phyloP scores from a whole-genome alignment of 495 filamentous ascomycete species.

The Annulohypoxylon nitens region DNA sequence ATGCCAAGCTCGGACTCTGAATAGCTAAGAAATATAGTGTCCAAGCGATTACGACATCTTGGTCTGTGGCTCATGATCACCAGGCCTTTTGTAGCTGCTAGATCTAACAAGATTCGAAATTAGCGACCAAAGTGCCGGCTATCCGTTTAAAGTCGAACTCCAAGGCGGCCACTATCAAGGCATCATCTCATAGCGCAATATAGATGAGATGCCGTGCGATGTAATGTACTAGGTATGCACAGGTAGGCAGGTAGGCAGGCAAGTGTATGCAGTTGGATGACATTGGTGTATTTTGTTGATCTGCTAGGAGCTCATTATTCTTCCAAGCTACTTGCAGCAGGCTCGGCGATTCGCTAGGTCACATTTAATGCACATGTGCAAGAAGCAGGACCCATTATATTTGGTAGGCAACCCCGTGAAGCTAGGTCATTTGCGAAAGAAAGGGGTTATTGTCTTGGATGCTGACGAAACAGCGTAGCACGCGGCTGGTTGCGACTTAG shows the following conservation, averaged over 20 bases:
- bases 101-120: slow-evolving; percentile 2
- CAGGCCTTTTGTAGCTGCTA: slow-evolving; percentile 7
- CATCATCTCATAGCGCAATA: slow-evolving; percentile 28
- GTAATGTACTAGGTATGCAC: not conserved
- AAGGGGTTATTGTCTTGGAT: slow-evolving; percentile 42
- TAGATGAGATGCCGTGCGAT: slow-evolving; percentile 16
- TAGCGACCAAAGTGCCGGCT: slow-evolving; percentile 17
- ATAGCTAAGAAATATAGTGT: slow-evolving; percentile 13
- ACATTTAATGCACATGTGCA: slow-evolving; percentile 38
- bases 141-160: slow-evolving; percentile 4
- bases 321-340: slow-evolving; percentile 21
- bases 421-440: slow-evolving; percentile 42
- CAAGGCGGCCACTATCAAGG: slow-evolving; percentile 12
- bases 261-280: slow-evolving; percentile 17
- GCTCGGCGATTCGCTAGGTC: slow-evolving; percentile 39
- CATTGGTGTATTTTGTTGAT: slow-evolving; percentile 13
- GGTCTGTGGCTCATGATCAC: slow-evolving; percentile 16
- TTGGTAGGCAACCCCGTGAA: slow-evolving; percentile 37
- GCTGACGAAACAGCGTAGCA: slow-evolving; percentile 43
- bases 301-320: slow-evolving; percentile 22
- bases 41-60: slow-evolving; percentile 24
- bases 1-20: slow-evolving; percentile 33
- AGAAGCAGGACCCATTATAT: slow-evolving; percentile 36
- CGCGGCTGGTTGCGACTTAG: slow-evolving; percentile 32
- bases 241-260: not conserved